Evolutionary conservation across 306 rosid genomes (phyloP).

Genomic region (Fragaria vesca): DNA sequence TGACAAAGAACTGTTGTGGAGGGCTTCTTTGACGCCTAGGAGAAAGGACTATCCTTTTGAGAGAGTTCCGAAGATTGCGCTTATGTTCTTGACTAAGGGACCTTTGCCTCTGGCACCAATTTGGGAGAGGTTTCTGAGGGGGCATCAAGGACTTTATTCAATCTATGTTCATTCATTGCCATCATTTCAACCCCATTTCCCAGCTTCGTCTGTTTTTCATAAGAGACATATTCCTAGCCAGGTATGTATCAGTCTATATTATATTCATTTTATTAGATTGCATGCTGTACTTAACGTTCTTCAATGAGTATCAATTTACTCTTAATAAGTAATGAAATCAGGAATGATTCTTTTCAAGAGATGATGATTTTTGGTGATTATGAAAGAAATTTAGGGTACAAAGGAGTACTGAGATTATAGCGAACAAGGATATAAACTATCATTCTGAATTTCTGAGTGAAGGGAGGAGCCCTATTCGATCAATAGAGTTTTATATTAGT

Average conservation of each 20-base stretch:
- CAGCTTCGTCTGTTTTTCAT: slow-evolving; percentile 57
- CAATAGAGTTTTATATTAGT: neutral
- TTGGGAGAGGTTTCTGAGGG: slow-evolving; percentile 93
- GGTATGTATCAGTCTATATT: slow-evolving; percentile 43
- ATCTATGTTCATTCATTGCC: slow-evolving; percentile 86
- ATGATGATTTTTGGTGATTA: neutral
- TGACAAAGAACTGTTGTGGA: slow-evolving; percentile 75
- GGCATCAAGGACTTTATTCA: slow-evolving; percentile 58
- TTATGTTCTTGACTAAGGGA: slow-evolving; percentile 95
- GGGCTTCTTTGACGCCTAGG: slow-evolving; percentile 69
- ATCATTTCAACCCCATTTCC: slow-evolving; percentile 56
- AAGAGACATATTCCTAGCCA: slow-evolving; percentile 88
- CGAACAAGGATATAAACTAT: neutral
- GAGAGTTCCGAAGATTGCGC: slow-evolving; percentile 87
- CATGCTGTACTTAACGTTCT: neutral
- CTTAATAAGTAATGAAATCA: neutral
- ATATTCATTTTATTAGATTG: slow-evolving; percentile 6
- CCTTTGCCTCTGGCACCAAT: slow-evolving; percentile 87
- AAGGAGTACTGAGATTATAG: neutral
- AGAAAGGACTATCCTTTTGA: slow-evolving; percentile 59
- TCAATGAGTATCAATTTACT: neutral
- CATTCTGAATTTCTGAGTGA: neutral
- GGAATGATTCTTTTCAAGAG: neutral
- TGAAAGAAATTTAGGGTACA: neutral
- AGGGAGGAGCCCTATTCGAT: neutral